phyloP scores from a whole-genome alignment of 331 rosid genomes.

The Rosa hybrid region DNA sequence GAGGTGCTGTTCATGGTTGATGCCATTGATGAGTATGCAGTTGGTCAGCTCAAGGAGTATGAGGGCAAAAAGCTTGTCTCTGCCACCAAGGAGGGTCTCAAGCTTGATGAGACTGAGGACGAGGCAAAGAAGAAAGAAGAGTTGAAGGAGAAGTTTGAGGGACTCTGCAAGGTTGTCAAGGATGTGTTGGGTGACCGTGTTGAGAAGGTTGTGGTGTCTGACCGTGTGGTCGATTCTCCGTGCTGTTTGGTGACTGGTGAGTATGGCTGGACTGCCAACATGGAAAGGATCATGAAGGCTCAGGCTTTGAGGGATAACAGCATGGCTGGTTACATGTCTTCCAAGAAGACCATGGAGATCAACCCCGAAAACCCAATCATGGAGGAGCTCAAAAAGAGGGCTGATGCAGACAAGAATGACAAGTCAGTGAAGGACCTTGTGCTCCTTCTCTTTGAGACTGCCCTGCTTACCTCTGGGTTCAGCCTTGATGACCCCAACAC shows the following conservation, averaged over 20 bases:
- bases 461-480: constrained; percentile 78
- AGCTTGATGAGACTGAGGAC: constrained; percentile 72
- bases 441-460: constrained; percentile 71
- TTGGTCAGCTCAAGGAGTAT: constrained; percentile 79
- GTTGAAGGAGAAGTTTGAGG: constrained; percentile 61
- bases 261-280: constrained; percentile 88
- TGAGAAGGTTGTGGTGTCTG: constrained; percentile 80
- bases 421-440: constrained; percentile 85
- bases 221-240: constrained; percentile 75
- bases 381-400: constrained; percentile 83
- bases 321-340: constrained; percentile 85
- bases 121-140: constrained; percentile 59
- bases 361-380: constrained; percentile 82
- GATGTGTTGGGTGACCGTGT: constrained; percentile 76
- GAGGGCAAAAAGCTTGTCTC: constrained; percentile 83
- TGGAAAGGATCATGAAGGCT: constrained; percentile 88
- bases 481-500: constrained; percentile 89
- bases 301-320: constrained; percentile 82
- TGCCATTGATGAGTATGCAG: constrained; percentile 77
- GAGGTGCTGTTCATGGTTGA: constrained; percentile 85
- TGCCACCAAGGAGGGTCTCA: constrained; percentile 76
- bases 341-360: constrained; percentile 89
- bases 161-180: constrained; percentile 76
- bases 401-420: constrained; percentile 76
- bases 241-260: constrained; percentile 87